Evolutionary conservation across 768 basidiomycete genomes (phyloP).

Genomic region (Atractiella rhizophila): DNA sequence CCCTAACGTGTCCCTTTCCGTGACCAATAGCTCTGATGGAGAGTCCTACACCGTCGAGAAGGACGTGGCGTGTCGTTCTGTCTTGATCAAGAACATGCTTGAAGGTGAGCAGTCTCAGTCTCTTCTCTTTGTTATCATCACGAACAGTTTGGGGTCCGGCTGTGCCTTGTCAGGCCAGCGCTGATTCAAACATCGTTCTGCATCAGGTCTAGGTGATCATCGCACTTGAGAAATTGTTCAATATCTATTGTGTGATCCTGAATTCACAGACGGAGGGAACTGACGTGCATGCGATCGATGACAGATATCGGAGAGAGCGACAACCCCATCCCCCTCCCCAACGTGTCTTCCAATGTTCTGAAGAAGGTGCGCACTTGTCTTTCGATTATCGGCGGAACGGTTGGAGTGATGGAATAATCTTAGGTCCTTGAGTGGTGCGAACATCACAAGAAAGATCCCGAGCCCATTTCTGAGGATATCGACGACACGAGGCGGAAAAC

Average conservation of each 20-base stretch:
- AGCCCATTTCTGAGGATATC: conserved; percentile 48
- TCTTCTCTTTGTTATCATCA: too few species aligned
- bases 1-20: neutral
- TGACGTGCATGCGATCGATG: neutral
- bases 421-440: conserved; percentile 73
- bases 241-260: too few species aligned
- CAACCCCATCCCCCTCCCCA: conserved; percentile 74
- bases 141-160: too few species aligned
- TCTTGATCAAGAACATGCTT: conserved; percentile 96
- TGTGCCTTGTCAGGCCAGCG: too few species aligned
- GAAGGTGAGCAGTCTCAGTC: conserved; percentile 37
- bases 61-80: conserved; percentile 50
- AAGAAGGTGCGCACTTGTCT: too few species aligned
- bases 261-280: neutral
- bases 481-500: neutral
- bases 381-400: too few species aligned
- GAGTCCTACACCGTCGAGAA: conserved; percentile 82
- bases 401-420: conserved; percentile 35
- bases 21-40: conserved; percentile 60
- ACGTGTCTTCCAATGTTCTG: conserved; percentile 66
- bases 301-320: conserved; percentile 74
- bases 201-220: too few species aligned
- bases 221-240: too few species aligned
- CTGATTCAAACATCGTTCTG: too few species aligned
- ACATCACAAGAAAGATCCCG: conserved; percentile 76